Base-by-base conservation (phyloP, 1,139 yeast species). In the Geotrichum phurueaensis region DNA sequence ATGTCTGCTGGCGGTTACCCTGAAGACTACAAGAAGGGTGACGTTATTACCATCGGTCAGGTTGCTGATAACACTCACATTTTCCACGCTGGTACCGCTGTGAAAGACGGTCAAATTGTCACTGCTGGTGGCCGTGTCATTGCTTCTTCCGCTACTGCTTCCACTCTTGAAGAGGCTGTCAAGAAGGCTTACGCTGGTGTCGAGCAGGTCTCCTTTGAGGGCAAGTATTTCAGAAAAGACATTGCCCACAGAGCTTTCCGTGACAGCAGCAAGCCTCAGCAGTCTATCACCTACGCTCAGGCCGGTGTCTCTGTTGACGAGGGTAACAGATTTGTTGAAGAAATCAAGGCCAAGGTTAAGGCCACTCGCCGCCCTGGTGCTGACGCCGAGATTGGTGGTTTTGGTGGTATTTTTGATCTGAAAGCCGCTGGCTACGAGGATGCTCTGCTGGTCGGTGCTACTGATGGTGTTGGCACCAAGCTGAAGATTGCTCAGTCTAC, bases 381-480 rank as follows among this genome's bases (percentile, higher is more conserved):
- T 53, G 97, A 94, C 72, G 90, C 98, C 23, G 97, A 91, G 68
- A 94, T 95, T 68, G 99, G 99, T 72, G 99, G 99, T 3, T 95
- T 95, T 71, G 99, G 99, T 66, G 99, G 99, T 66, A 78, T 92
- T 53, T 95, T 95, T 68, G 99, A 95, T 73, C 81, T 95, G 69
- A 84, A 86, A 69, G 85, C 86, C 59, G 96, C 96, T 55, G 98
- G 98, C 12, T 95, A 86, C 75, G 76, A 78, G 62, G 84, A 85
- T 64, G 89, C 97, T 12, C 77, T 95, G 61, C 79, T 95, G 63
- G 98, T 95, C 56, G 97, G 96, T 64, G 98, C 99, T 61, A 95
- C 99, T 55, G 99, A 95, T 76, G 99, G 99, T 76, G 98, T 95
- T 63, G 99, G 99, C 67, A 94, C 99, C 66, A 95, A 95, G 77